phyloP scores from a whole-genome alignment of 495 filamentous ascomycete species.

The Trichoderma parareesei region DNA sequence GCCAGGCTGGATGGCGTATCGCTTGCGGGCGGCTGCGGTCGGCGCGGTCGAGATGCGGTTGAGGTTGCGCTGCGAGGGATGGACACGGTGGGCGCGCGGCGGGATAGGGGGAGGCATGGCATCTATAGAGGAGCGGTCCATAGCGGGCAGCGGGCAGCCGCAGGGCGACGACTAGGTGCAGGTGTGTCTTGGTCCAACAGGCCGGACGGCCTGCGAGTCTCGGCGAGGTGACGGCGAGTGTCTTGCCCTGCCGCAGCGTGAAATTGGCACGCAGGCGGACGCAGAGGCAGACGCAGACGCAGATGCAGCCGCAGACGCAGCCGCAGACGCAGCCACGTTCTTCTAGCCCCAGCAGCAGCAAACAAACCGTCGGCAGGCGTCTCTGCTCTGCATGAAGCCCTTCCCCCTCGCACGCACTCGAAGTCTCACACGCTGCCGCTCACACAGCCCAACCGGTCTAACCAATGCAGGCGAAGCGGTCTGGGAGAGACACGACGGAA shows the following conservation, averaged over 20 bases:
- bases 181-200: neutral
- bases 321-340: constrained; percentile 1
- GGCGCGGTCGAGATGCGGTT: neutral
- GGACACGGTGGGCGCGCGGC: constrained; percentile 6
- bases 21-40: constrained; percentile 14
- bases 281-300: too few relatives aligned
- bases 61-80: neutral
- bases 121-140: constrained; percentile 4
- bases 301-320: too few relatives aligned
- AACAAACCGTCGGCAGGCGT: neutral
- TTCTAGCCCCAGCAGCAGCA: neutral
- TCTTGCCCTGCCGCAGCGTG: neutral
- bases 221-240: neutral
- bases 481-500: neutral
- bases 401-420: neutral
- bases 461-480: neutral
- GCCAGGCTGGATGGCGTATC: constrained; percentile 49
- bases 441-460: neutral
- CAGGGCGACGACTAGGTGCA: neutral
- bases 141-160: constrained; percentile 1
- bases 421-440: neutral
- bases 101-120: constrained; percentile 4
- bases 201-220: neutral
- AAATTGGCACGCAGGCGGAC: neutral
- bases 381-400: neutral